These are phyloP conservation scores for Carpinus viminea DNA, from an alignment of 306 rosid genomes.

Conservation along the genomic window DNA sequence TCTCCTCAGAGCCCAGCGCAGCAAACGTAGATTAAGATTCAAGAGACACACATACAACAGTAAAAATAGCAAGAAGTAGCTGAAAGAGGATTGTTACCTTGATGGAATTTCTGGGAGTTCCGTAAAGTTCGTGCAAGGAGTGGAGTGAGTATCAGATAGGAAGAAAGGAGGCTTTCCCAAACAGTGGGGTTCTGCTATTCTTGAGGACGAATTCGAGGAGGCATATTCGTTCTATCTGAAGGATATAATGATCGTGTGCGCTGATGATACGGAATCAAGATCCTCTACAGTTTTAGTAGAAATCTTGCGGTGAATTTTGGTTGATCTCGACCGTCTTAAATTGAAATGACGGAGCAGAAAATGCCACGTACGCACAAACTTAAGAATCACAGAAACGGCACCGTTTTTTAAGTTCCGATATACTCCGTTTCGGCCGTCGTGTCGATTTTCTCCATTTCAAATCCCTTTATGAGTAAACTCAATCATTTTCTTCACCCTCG, in stretches of 20 bases:
- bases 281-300: no score
- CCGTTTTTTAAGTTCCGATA: no score
- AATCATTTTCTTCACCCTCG: no score
- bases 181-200: conserved; percentile 2
- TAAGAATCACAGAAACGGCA: no score
- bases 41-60: neutral
- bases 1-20: neutral
- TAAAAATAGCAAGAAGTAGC: neutral
- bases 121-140: neutral
- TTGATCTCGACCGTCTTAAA: neutral
- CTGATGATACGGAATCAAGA: no score
- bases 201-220: neutral
- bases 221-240: conserved; percentile 11
- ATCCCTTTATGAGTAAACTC: no score
- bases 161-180: neutral
- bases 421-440: no score
- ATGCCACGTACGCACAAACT: neutral
- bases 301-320: neutral
- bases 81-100: conserved; percentile 4
- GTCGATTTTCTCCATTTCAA: no score
- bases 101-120: neutral
- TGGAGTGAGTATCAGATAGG: neutral
- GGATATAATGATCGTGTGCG: neutral
- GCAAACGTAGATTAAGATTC: neutral
- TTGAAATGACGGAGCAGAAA: neutral